These are phyloP conservation scores for Zygosaccharomyces kombuchaensis DNA, from an alignment of 805 yeast species.

Conservation along the genomic window DNA sequence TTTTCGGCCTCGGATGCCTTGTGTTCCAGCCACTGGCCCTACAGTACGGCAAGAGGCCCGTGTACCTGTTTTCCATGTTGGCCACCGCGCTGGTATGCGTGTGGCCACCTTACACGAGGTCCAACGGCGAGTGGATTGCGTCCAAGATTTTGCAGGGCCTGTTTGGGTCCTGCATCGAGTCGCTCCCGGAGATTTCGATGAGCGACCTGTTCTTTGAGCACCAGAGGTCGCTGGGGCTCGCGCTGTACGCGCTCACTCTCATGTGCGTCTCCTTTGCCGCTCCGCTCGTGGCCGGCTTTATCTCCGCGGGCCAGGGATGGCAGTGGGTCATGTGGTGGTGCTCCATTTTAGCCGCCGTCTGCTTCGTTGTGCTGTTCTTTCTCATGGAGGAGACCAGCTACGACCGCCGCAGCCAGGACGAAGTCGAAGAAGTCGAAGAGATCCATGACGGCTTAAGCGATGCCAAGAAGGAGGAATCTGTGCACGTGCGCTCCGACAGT, in stretches of 20 bases:
- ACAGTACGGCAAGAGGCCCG: slow-evolving; percentile 46
- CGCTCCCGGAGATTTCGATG: slow-evolving; percentile 47
- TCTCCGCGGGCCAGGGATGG: slow-evolving; percentile 48
- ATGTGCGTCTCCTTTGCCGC: slow-evolving; percentile 47
- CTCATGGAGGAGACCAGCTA: slow-evolving; percentile 56
- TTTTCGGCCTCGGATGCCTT: slow-evolving; percentile 48
- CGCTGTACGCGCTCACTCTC: slow-evolving; percentile 32
- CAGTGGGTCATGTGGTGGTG: slow-evolving; percentile 38
- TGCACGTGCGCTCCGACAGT: neutral
- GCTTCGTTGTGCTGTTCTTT: slow-evolving; percentile 39
- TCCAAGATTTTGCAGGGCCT: slow-evolving; percentile 38
- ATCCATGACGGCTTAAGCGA: neutral
- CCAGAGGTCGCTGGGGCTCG: slow-evolving; percentile 46
- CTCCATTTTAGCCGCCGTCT: slow-evolving; percentile 44
- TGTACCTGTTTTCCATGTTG: slow-evolving; percentile 38
- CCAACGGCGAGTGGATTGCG: slow-evolving; percentile 35
- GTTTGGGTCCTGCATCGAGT: slow-evolving; percentile 43
- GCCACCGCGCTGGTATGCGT: slow-evolving; percentile 39
- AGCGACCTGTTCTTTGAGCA: slow-evolving; percentile 75
- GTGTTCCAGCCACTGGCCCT: slow-evolving; percentile 49
- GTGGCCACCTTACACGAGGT: slow-evolving; percentile 41
- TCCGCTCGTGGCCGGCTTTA: slow-evolving; percentile 56
- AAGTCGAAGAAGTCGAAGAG: neutral
- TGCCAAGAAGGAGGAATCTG: neutral
- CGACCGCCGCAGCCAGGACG: slow-evolving; percentile 28